phyloP scores from a whole-genome alignment of 2,329 filamentous ascomycete species.

The Calonectria honghensis region DNA sequence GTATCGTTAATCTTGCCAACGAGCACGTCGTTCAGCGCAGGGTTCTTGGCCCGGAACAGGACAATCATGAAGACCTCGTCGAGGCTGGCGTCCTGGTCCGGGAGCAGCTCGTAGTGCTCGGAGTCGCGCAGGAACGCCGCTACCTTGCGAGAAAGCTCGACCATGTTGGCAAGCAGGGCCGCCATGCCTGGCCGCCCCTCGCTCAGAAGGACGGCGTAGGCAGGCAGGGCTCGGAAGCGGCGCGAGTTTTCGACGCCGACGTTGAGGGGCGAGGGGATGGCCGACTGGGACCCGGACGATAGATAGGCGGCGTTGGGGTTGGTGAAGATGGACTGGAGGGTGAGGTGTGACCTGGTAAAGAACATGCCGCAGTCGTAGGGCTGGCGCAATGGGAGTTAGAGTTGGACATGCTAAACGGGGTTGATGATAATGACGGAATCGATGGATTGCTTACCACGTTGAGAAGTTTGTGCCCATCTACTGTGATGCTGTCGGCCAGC shows the following conservation, averaged over 20 bases:
- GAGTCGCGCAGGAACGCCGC: constrained; percentile 78
- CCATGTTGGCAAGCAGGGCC: constrained; percentile 82
- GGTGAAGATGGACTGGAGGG: constrained; percentile 79
- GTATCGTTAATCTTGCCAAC: constrained; percentile 83
- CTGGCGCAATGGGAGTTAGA: constrained; percentile 58
- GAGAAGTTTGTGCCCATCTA: constrained; percentile 92
- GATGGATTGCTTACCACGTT: constrained; percentile 79
- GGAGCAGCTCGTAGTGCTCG: constrained; percentile 80
- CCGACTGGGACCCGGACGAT: constrained; percentile 60
- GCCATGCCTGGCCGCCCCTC: constrained; percentile 83
- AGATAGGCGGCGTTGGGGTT: constrained; percentile 94
- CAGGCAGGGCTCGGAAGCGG: constrained; percentile 91
- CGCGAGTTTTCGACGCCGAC: constrained; percentile 93
- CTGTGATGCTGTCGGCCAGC: constrained; percentile 89
- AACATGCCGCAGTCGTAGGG: constrained; percentile 97
- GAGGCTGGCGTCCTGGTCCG: constrained; percentile 66
- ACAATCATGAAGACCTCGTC: constrained; percentile 79
- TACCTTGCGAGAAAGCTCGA: constrained; percentile 80
- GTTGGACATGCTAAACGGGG: background rate
- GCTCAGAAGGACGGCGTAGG: constrained; percentile 86
- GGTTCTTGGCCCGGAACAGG: constrained; percentile 83
- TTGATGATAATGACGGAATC: background rate
- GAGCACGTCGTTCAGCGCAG: constrained; percentile 77
- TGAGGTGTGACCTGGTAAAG: constrained; percentile 79
- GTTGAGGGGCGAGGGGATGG: constrained; percentile 88